Conservation (phyloP, 495 filamentous ascomycete genomes). For the Hypoxylon crocopeplum region DNA sequence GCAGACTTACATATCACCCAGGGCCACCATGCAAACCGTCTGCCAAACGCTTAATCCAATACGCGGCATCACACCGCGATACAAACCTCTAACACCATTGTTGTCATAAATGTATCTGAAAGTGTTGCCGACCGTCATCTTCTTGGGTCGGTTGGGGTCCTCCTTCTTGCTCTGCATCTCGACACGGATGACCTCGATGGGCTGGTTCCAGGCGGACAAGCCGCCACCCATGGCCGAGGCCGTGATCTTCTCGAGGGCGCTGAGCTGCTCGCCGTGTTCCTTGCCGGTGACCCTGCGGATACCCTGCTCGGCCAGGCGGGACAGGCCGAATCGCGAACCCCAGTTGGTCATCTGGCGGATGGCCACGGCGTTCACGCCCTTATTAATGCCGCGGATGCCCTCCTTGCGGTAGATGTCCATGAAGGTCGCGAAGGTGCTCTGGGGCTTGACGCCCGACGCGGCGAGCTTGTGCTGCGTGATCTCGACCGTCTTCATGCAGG, state of each 20-base stretch:
- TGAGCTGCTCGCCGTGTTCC: constrained; percentile 76
- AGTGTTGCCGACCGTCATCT: constrained; percentile 93
- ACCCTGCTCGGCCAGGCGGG: constrained; percentile 84
- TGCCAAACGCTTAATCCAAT: constrained; percentile 98
- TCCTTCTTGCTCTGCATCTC: constrained; percentile 99
- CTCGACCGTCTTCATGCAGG: constrained; percentile 99
- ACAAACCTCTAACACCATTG: constrained; percentile 91
- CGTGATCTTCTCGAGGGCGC: constrained; percentile 84
- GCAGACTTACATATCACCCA: constrained; percentile 99
- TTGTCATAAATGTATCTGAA: constrained; percentile 89
- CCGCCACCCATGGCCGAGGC: constrained; percentile 90
- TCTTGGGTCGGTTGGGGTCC: constrained; percentile 97
- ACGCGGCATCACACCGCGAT: constrained; percentile 92
- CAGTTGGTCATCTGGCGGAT: constrained; percentile 99
- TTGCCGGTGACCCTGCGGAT: constrained; percentile 85
- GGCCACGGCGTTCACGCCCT: constrained; percentile 96
- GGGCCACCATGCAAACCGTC: constrained; percentile 99
- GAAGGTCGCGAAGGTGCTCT: constrained; percentile 90
- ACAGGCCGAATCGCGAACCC: constrained; percentile 94
- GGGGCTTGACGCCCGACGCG: constrained; percentile 78
- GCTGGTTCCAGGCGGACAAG: constrained; percentile 97
- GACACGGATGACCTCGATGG: constrained; percentile 98
- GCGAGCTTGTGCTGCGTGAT: constrained; percentile 98
- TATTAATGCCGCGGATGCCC: constrained; percentile 96
- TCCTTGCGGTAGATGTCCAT: constrained; percentile 96